phyloP scores from a whole-genome alignment of 768 basidiomycete genomes.

The Imleria badia region DNA sequence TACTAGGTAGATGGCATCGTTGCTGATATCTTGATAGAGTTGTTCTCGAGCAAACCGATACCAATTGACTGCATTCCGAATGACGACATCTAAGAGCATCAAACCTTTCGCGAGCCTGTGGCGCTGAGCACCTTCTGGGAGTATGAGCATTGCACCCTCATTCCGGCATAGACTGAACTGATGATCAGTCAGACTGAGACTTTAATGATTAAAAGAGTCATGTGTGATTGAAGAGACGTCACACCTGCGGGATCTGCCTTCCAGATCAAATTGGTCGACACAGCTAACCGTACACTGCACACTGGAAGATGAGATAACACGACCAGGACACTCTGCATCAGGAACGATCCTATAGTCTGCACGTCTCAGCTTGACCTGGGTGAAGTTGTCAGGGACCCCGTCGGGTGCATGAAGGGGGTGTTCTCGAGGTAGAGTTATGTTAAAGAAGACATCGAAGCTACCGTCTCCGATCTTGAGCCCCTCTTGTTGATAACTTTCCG shows the following conservation, averaged over 20 bases:
- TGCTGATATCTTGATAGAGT: background rate
- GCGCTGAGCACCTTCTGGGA: constrained; percentile 27
- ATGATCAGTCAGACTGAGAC: background rate
- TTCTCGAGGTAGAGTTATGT: constrained; percentile 29
- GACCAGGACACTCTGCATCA: background rate
- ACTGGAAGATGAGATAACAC: background rate
- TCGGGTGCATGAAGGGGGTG: constrained; percentile 12
- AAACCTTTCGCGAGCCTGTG: constrained; percentile 13
- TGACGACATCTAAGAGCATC: constrained; percentile 17
- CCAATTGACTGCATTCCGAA: constrained; percentile 22
- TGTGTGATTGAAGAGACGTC: background rate
- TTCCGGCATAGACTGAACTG: background rate
- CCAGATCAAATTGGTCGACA: background rate
- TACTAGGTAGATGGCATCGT: constrained; percentile 25
- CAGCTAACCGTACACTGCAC: background rate
- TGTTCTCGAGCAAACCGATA: constrained; percentile 19
- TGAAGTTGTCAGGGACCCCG: constrained; percentile 24
- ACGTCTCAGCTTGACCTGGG: constrained; percentile 7
- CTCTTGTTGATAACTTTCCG: constrained; percentile 15
- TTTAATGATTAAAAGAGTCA: too few species aligned
- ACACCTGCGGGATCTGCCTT: background rate
- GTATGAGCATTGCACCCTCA: constrained; percentile 28
- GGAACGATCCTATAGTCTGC: background rate
- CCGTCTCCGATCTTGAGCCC: constrained; percentile 22
- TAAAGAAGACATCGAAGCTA: constrained; percentile 33